Evolutionary conservation across 2,329 filamentous ascomycete genomes (phyloP).

Genomic region (Xylariaceae sp.): DNA sequence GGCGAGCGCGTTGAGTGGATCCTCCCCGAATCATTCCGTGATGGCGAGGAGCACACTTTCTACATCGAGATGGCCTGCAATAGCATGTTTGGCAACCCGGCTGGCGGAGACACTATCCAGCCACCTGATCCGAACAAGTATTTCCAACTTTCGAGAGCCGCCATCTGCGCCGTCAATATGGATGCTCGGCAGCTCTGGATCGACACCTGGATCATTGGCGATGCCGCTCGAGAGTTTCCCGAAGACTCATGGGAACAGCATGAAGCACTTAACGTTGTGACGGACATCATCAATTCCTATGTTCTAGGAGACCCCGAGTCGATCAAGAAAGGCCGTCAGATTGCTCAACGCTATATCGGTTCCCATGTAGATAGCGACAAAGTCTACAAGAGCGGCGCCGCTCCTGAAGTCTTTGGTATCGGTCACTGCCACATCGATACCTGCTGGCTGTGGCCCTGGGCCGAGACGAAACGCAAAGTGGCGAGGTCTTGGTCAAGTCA

Average conservation of each 20-base stretch:
- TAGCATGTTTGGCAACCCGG: constrained; percentile 92
- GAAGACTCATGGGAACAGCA: constrained; percentile 84
- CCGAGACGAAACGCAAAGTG: constrained; percentile 94
- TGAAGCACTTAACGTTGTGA: constrained; percentile 75
- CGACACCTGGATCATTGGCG: constrained; percentile 93
- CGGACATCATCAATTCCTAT: constrained; percentile 85
- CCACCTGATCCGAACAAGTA: constrained; percentile 81
- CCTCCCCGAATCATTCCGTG: constrained; percentile 71
- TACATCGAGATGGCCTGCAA: constrained; percentile 99
- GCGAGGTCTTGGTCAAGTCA: constrained; percentile 95
- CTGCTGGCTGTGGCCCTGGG: constrained; percentile 98
- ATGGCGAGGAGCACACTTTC: constrained; percentile 80
- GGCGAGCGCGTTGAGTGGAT: constrained; percentile 90
- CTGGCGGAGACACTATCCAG: constrained; percentile 78
- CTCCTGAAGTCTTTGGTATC: constrained; percentile 78
- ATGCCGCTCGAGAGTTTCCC: constrained; percentile 88
- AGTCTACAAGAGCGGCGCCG: constrained; percentile 72
- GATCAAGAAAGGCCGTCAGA: constrained; percentile 72
- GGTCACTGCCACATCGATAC: constrained; percentile 98
- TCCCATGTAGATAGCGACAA: constrained; percentile 73
- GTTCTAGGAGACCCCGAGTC: constrained; percentile 73
- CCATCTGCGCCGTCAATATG: constrained; percentile 84
- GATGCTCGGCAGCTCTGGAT: constrained; percentile 78
- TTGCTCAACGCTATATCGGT: constrained; percentile 79
- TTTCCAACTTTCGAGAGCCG: constrained; percentile 69